Conservation (phyloP, 2,329 filamentous ascomycete genomes). For the Aspergillus vadensis region DNA sequence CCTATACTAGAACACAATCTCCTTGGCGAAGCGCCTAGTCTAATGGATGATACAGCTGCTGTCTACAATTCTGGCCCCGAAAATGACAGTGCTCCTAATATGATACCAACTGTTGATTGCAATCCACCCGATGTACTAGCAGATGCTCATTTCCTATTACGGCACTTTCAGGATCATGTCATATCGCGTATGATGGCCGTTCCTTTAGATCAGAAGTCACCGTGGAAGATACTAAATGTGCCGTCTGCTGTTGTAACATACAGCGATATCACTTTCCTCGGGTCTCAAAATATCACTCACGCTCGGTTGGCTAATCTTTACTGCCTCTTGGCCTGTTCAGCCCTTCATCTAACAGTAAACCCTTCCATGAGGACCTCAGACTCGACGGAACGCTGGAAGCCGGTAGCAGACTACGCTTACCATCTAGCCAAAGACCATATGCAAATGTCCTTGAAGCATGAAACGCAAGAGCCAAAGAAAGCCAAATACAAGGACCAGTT, state of each 20-base stretch:
- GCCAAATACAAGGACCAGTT: constrained; percentile 45
- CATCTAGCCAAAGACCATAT: constrained; percentile 35
- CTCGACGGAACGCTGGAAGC: constrained; percentile 28
- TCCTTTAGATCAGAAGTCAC: constrained; percentile 34
- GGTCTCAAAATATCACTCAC: constrained; percentile 30
- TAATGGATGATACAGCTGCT: neutral
- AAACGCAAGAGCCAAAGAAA: constrained; percentile 31
- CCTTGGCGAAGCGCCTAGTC: neutral
- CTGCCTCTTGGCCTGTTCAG: constrained; percentile 33
- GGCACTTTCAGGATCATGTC: constrained; percentile 36
- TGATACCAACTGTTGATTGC: constrained; percentile 15
- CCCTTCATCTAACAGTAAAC: constrained; percentile 27
- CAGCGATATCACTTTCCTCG: constrained; percentile 34
- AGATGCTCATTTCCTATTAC: constrained; percentile 30
- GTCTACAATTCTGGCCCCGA: constrained; percentile 2
- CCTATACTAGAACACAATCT: neutral
- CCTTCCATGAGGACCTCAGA: constrained; percentile 12
- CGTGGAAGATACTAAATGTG: constrained; percentile 38
- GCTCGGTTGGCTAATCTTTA: constrained; percentile 36
- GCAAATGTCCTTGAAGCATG: constrained; percentile 33
- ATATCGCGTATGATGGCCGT: constrained; percentile 36
- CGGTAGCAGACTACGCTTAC: constrained; percentile 28
- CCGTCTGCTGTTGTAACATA: constrained; percentile 34
- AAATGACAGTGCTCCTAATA: neutral
- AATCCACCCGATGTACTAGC: constrained; percentile 17